Conservation (phyloP, 257 asterid genomes). For the Knoxia roxburghii region DNA sequence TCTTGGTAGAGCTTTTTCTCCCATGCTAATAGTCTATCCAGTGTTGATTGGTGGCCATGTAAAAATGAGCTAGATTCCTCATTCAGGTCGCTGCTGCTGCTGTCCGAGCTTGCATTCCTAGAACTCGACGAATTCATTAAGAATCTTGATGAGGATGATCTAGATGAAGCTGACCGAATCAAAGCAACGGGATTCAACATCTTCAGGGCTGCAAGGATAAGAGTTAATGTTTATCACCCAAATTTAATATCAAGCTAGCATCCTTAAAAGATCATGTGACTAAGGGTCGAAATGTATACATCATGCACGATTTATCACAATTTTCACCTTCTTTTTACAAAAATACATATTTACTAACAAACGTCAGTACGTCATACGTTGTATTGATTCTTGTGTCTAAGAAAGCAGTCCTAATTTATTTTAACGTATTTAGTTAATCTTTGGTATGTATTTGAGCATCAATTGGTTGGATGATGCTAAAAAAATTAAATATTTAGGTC, state of each 20-base stretch:
- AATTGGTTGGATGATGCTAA: no score
- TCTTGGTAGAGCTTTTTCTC: conserved; percentile 91
- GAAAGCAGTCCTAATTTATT: neutral
- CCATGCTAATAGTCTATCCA: conserved; percentile 86
- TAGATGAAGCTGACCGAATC: conserved; percentile 72
- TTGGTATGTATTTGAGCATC: no score
- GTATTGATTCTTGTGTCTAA: neutral
- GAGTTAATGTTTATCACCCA: neutral
- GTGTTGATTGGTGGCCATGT: conserved; percentile 84
- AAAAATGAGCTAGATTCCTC: conserved; percentile 53
- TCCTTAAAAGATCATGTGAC: neutral
- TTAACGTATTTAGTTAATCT: no score
- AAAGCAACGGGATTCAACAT: conserved; percentile 87
- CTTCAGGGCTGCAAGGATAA: conserved; percentile 58
- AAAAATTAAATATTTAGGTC: no score
- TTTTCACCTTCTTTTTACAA: neutral
- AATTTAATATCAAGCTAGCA: neutral
- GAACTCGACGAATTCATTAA: conserved; percentile 50
- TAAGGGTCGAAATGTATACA: no score
- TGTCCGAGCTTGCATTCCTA: conserved; percentile 56
- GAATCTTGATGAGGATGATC: conserved; percentile 72
- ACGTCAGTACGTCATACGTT: neutral
- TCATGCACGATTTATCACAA: neutral
- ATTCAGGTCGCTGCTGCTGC: conserved; percentile 61
- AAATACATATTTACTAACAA: neutral